A percentile compares a stretch with the other conserved stretches of the same genome.
Evolutionary conservation across 208 protist species (phyloP).

Genomic region (Trypanosoma lewisi): DNA sequence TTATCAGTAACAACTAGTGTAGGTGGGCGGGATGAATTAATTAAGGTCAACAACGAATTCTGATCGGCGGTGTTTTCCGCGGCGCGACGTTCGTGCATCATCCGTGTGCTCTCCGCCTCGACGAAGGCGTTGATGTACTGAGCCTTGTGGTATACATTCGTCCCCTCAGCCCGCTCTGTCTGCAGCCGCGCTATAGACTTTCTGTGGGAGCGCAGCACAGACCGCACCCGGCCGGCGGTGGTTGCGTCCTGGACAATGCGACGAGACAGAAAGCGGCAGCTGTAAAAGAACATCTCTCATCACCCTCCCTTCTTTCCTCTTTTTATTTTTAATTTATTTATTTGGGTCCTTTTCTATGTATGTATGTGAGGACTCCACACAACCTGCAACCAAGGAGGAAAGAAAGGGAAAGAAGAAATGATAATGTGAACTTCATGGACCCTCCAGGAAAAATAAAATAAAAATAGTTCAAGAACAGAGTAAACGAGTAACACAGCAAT

Average conservation of each 20-base stretch:
- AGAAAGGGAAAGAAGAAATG: not conserved
- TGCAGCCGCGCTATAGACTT: slow-evolving; percentile 5
- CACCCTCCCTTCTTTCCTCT: not conserved
- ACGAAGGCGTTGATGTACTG: slow-evolving; percentile 75
- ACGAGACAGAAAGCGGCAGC: not conserved
- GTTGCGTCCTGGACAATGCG: not conserved
- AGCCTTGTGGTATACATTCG: slow-evolving; percentile 51
- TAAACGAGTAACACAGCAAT: no score
- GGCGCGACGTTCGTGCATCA: slow-evolving; percentile 12
- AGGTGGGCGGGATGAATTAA: slow-evolving; percentile 5
- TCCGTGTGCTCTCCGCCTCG: slow-evolving; percentile 44
- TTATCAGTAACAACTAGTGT: not conserved
- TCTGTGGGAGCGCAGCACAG: slow-evolving; percentile 15
- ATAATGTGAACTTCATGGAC: no score
- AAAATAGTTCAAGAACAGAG: no score
- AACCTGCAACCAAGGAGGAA: no score
- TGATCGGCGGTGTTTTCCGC: slow-evolving; percentile 6
- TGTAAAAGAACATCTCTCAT: not conserved
- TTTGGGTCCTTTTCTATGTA: no score
- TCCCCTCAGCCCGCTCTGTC: slow-evolving; percentile 3
- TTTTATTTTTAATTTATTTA: not conserved
- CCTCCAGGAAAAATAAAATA: no score
- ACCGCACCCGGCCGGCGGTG: slow-evolving; percentile 13
- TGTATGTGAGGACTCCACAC: no score
- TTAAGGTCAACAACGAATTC: not conserved